phyloP scores from a whole-genome alignment of 2,329 filamentous ascomycete genomes.

The Pseudopyrenochaeta lycopersici region DNA sequence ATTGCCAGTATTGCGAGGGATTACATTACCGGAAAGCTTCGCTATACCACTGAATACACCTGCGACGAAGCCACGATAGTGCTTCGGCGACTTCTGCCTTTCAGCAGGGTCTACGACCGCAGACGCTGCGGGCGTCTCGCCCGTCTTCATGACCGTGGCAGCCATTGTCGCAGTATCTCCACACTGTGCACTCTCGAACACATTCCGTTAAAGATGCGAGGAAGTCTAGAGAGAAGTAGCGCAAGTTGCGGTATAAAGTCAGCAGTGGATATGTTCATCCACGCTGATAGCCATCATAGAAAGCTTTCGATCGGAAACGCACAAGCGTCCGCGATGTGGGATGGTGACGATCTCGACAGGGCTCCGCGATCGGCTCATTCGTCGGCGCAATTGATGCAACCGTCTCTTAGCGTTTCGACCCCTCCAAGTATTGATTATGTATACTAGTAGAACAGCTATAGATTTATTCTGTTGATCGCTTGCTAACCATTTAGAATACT shows the following conservation, averaged over 20 bases:
- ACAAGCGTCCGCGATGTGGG: constrained; percentile 41
- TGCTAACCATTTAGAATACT: constrained; percentile 1
- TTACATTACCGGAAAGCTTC: constrained; percentile 76
- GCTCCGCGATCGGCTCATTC: constrained; percentile 33
- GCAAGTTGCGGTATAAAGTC: background rate
- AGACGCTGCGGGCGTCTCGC: constrained; percentile 34
- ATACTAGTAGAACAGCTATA: background rate
- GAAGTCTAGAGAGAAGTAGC: background rate
- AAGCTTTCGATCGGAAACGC: constrained; percentile 34
- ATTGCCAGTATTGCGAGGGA: background rate
- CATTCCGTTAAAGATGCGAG: constrained; percentile 23
- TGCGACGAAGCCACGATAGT: constrained; percentile 96
- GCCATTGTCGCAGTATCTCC: constrained; percentile 39
- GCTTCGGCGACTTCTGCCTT: constrained; percentile 53
- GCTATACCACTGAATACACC: constrained; percentile 95
- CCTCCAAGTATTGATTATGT: constrained; percentile 14
- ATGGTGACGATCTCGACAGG: constrained; percentile 43
- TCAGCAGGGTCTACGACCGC: constrained; percentile 38
- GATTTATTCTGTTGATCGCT: background rate
- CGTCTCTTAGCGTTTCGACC: constrained; percentile 14
- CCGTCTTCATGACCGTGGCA: constrained; percentile 43
- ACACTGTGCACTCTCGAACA: constrained; percentile 11
- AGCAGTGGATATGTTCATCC: constrained; percentile 15
- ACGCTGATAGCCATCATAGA: background rate
- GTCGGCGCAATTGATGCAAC: constrained; percentile 12